Percentiles rank a stretch among this genome's conserved stretches.
Evolutionary conservation across 805 yeast species (phyloP).

Genomic region (Candida piceae): DNA sequence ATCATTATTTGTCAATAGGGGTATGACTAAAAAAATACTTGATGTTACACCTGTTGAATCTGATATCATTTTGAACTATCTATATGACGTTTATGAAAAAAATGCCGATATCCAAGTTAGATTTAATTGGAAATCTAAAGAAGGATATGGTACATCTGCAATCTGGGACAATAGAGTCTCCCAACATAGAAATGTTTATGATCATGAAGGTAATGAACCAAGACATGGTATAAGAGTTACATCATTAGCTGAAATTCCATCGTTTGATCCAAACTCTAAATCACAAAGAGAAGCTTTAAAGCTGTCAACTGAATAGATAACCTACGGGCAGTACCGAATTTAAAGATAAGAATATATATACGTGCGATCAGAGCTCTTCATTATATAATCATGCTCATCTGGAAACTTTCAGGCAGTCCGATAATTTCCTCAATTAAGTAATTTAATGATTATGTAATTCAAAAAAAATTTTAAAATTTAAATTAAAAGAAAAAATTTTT

Average conservation of each 20-base stretch:
- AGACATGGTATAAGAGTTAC: slow-evolving; percentile 54
- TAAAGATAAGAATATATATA: no score
- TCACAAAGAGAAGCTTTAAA: slow-evolving; percentile 52
- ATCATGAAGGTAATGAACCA: slow-evolving; percentile 35
- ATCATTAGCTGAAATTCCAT: slow-evolving; percentile 49
- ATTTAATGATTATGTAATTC: no score
- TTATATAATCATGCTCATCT: no score
- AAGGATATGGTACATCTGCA: slow-evolving; percentile 41
- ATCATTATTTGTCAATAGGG: slow-evolving; percentile 48
- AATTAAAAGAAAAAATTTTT: no score
- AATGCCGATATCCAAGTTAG: slow-evolving; percentile 53
- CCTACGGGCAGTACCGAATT: no score
- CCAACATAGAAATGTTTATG: slow-evolving; percentile 41
- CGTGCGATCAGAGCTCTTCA: no score
- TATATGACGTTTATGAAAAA: slow-evolving; percentile 39
- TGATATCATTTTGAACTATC: slow-evolving; percentile 40
- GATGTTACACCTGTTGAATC: slow-evolving; percentile 50
- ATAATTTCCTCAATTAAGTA: no score
- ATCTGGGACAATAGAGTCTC: slow-evolving; percentile 45
- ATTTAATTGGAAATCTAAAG: slow-evolving; percentile 40
- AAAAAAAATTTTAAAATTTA: no score
- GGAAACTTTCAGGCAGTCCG: no score
- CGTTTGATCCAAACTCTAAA: slow-evolving; percentile 43
- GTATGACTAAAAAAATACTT: slow-evolving; percentile 45
- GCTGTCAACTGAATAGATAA: slow-evolving; percentile 1